A percentile compares a stretch with the other conserved stretches of the same genome.
Conservation (phyloP, 140 eudicot species). For the Anethum foeniculum region DNA sequence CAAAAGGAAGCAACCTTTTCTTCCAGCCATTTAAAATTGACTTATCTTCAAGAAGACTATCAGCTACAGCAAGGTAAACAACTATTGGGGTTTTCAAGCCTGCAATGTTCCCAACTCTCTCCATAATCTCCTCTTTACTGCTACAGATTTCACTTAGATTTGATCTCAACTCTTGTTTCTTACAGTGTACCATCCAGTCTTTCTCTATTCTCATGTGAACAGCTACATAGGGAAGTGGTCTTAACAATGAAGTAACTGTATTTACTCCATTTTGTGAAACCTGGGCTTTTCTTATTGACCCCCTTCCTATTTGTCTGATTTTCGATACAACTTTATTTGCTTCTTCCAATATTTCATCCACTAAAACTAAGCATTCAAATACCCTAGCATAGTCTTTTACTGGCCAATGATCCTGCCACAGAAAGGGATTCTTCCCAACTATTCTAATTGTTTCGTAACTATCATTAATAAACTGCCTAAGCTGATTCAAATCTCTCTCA, state of each 20-base stretch:
- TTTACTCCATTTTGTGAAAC: neutral
- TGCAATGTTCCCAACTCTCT: slow-evolving; percentile 49
- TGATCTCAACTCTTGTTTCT: slow-evolving; percentile 44
- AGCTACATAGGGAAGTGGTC: slow-evolving; percentile 40
- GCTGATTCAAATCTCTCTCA: slow-evolving; percentile 56
- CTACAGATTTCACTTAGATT: slow-evolving; percentile 59
- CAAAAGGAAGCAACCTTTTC: slow-evolving; percentile 51
- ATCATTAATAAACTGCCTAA: slow-evolving; percentile 39
- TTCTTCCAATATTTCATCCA: slow-evolving; percentile 59
- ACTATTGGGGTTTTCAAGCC: slow-evolving; percentile 36
- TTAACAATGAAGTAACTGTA: neutral
- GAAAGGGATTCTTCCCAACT: slow-evolving; percentile 70
- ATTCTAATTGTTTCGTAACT: slow-evolving; percentile 41
- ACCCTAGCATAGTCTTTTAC: slow-evolving; percentile 58
- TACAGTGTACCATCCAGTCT: slow-evolving; percentile 91
- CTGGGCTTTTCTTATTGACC: neutral
- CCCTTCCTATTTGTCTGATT: slow-evolving; percentile 37
- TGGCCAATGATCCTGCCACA: slow-evolving; percentile 92
- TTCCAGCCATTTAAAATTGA: slow-evolving; percentile 55
- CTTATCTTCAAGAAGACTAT: slow-evolving; percentile 59
- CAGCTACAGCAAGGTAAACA: slow-evolving; percentile 73
- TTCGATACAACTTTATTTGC: slow-evolving; percentile 59
- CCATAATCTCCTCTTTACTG: slow-evolving; percentile 59
- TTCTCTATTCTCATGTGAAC: slow-evolving; percentile 88
- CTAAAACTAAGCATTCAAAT: slow-evolving; percentile 61